Evolutionary conservation across 768 basidiomycete species (phyloP).

Genomic region (Xerocomus brunneocitrinus): DNA sequence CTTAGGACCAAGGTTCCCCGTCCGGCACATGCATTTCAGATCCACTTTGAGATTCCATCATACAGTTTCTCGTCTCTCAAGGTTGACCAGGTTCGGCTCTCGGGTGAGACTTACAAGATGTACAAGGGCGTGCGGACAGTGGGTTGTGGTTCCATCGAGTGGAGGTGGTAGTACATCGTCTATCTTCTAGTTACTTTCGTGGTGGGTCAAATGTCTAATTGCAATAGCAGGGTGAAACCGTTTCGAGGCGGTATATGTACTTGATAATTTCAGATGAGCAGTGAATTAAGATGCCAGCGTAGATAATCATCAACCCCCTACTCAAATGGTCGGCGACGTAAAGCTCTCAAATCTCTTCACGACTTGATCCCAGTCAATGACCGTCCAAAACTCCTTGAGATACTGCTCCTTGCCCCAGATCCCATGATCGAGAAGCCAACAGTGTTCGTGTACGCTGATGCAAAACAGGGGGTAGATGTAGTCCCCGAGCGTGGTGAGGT

Average conservation of each 20-base stretch:
- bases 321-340: slow-evolving; percentile 8
- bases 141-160: slow-evolving; percentile 28
- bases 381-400: slow-evolving; percentile 78
- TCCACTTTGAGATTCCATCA: slow-evolving; percentile 64
- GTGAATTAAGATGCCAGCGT: slow-evolving; percentile 15
- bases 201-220: not conserved
- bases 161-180: slow-evolving; percentile 27
- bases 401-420: slow-evolving; percentile 91
- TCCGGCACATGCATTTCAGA: slow-evolving; percentile 70
- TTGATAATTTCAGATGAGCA: slow-evolving; percentile 16
- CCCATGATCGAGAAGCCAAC: slow-evolving; percentile 85
- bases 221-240: not conserved
- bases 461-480: slow-evolving; percentile 72
- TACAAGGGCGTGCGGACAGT: slow-evolving; percentile 85
- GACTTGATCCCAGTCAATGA: slow-evolving; percentile 73
- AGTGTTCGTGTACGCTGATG: slow-evolving; percentile 76
- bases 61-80: slow-evolving; percentile 77
- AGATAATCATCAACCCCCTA: slow-evolving; percentile 3
- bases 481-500: slow-evolving; percentile 40
- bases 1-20: slow-evolving; percentile 43
- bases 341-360: slow-evolving; percentile 28
- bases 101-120: slow-evolving; percentile 79
- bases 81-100: slow-evolving; percentile 80
- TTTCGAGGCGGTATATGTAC: slow-evolving; percentile 13
- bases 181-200: not conserved